phyloP scores from a whole-genome alignment of 1,284 basidiomycete genomes.

The Cryptococcus sp. region DNA sequence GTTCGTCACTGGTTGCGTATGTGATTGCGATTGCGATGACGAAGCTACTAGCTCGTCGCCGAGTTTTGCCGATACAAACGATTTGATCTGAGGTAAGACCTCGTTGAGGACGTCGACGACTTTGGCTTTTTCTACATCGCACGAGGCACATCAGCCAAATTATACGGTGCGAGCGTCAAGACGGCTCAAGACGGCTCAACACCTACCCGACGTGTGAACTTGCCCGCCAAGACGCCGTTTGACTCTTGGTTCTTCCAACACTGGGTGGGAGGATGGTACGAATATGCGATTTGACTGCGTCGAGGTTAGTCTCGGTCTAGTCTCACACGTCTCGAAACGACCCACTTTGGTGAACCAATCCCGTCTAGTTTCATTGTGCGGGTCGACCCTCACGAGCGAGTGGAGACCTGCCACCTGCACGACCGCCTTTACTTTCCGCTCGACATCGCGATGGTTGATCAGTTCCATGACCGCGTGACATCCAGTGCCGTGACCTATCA shows the following conservation, averaged over 20 bases:
- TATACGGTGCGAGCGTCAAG: not conserved
- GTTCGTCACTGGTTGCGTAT: too few relatives aligned
- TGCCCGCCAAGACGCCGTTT: conserved; percentile 48
- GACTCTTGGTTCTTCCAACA: conserved; percentile 46
- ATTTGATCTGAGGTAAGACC: conserved; percentile 43
- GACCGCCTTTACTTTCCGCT: conserved; percentile 66
- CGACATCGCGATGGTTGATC: conserved; percentile 66
- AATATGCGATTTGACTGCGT: conserved; percentile 41
- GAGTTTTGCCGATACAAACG: conserved; percentile 40
- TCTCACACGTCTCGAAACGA: not conserved
- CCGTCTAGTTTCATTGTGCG: conserved; percentile 37
- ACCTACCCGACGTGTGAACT: conserved; percentile 40
- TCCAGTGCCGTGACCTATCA: conserved; percentile 86
- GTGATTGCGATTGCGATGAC: too few relatives aligned
- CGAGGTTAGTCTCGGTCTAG: not conserved
- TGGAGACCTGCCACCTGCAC: conserved; percentile 75
- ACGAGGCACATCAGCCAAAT: too few relatives aligned
- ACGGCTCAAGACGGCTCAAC: not conserved
- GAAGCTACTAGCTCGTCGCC: not conserved
- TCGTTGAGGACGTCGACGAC: conserved; percentile 49
- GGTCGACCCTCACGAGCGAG: conserved; percentile 48
- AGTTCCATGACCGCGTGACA: conserved; percentile 74
- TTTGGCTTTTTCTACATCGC: conserved; percentile 34
- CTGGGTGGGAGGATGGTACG: conserved; percentile 43
- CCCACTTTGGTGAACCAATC: conserved; percentile 49